phyloP scores from a whole-genome alignment of 352 stramenopile species.

The Phytophthora crassamura region DNA sequence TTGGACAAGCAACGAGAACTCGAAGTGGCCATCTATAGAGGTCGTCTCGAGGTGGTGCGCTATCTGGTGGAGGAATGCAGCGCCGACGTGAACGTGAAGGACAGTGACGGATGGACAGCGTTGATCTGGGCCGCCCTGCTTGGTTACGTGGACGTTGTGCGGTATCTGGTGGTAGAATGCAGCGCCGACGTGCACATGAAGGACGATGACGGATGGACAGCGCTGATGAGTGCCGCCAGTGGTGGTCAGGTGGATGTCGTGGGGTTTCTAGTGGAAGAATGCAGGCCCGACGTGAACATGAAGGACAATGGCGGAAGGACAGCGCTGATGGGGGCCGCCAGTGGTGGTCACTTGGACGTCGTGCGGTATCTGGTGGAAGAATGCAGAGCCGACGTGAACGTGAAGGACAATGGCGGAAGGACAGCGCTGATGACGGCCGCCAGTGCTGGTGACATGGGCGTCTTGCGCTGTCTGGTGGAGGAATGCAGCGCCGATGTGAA shows the following conservation, averaged over 20 bases:
- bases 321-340: no score
- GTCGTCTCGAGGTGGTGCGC: no score
- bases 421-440: not conserved
- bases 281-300: not conserved
- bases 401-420: not conserved
- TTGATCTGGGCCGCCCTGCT: not conserved
- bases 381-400: not conserved
- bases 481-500: conserved; percentile 1
- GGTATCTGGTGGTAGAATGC: not conserved
- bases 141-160: not conserved
- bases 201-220: not conserved
- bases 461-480: not conserved
- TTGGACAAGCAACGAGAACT: no score
- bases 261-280: not conserved
- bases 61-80: no score
- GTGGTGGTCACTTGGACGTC: no score
- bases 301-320: no score
- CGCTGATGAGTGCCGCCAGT: not conserved
- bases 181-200: not conserved
- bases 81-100: no score
- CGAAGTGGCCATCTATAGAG: no score
- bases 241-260: not conserved
- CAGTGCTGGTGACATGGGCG: not conserved
- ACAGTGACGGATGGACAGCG: not conserved
- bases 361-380: not conserved